Evolutionary conservation across 176 grass and related monocot genomes (phyloP), one percentile per base, ranked within the genome.

Genomic region (Guadua angustifolia): DNA sequence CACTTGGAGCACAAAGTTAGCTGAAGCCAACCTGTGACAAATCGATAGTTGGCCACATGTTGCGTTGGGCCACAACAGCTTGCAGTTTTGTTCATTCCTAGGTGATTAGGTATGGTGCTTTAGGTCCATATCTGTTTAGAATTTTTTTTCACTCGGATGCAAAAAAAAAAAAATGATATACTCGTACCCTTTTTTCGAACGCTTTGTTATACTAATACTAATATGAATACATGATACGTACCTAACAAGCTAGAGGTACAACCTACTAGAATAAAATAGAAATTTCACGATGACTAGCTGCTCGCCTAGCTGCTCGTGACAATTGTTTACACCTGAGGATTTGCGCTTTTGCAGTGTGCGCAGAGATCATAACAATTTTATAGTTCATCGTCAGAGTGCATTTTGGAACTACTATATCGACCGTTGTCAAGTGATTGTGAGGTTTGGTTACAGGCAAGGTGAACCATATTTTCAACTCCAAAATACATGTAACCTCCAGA

Each of bases 31-130:
- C 81, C 36, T 35, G 65, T 71, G 53, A 72, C 45, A 63, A n/a
- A 44, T 22, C 17, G 15, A 45, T 66, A 33, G 46, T 81, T 46
- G 77, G 6, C 45, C 88, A 78, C 88, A 47, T 78, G 88, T 65
- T 86, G 66, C 47, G 7, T 5, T 66, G 83, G 79, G 29, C 83
- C 83, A 86, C 73, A 73, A 0, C 36, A 86, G 88, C 67, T 66
- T 73, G 84, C 73, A 74, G 40, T 83, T 83, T 86, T 89, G 75
- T 80, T 72, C 74, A 73, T 75, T 75, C 74, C 58, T 78, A 86
- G 73, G 49, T 42, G 39, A 39, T 90, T 90, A 67, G 79, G 73
- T 73, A 21, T 17, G 43, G 4, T 63, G n/a, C 45, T 29, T 32
- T 69, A 72, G 57, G 57, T 79, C 44, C 55, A 11, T 74, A 53